phyloP scores from a whole-genome alignment of 225 moss, liverwort and hornwort species.

The Bryoerythrophyllum caledonicum region DNA sequence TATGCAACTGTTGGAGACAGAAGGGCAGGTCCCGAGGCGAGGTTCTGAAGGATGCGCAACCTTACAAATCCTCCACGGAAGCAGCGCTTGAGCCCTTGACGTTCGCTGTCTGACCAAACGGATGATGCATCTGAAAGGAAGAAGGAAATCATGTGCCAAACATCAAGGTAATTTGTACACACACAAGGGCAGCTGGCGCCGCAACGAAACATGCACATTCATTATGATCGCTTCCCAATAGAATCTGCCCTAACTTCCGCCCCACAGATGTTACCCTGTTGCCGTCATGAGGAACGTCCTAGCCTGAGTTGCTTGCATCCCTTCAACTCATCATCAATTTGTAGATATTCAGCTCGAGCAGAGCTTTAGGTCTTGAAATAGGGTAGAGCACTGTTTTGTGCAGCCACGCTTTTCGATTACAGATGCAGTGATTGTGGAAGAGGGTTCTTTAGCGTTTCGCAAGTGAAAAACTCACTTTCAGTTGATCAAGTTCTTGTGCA shows the following conservation, averaged over 20 bases:
- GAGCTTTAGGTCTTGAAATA: too few relatives aligned
- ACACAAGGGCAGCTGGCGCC: neutral
- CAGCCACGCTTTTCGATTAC: too few relatives aligned
- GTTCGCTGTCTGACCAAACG: constrained; percentile 8
- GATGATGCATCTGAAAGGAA: constrained; percentile 3
- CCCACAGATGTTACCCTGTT: neutral
- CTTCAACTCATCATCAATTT: too few relatives aligned
- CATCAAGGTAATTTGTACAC: neutral
- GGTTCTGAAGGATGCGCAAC: constrained; percentile 34
- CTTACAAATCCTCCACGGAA: constrained; percentile 34
- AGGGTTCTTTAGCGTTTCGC: too few relatives aligned
- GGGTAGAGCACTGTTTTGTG: neutral
- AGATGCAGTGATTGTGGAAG: constrained; percentile 1
- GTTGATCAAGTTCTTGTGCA: constrained; percentile 11
- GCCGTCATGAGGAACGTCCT: neutral
- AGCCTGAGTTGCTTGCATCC: neutral
- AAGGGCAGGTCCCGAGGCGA: constrained; percentile 20
- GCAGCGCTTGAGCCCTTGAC: constrained; percentile 15
- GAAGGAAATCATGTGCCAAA: neutral
- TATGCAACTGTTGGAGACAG: constrained; percentile 37
- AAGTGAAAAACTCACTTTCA: neutral
- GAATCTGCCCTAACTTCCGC: too few relatives aligned
- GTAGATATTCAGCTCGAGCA: too few relatives aligned
- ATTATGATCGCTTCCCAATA: neutral
- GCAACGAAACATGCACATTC: neutral